Conservation (phyloP, 2,329 filamentous ascomycete genomes). For the Rugonectria rugulosa region DNA sequence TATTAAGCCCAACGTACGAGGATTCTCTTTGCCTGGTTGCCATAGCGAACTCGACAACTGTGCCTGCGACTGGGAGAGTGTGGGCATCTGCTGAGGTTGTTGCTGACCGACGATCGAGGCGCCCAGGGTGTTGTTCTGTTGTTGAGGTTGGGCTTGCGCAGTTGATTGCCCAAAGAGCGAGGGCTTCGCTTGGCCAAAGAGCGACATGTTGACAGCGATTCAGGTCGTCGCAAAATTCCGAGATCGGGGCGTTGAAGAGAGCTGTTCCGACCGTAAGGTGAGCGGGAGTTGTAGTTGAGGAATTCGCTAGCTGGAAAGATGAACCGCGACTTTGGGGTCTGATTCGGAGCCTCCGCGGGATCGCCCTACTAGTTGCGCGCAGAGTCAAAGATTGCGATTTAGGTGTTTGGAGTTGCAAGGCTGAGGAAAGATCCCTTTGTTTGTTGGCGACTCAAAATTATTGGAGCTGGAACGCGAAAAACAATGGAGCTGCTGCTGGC, state of each 20-base stretch:
- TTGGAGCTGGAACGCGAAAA: constrained; percentile 42
- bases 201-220: constrained; percentile 41
- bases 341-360: no score
- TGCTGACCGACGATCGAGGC: constrained; percentile 45
- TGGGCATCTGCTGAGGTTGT: constrained; percentile 52
- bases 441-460: constrained; percentile 39
- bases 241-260: constrained; percentile 17
- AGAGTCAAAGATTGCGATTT: background rate
- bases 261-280: constrained; percentile 23
- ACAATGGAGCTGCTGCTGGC: constrained; percentile 21
- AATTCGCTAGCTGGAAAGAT: background rate
- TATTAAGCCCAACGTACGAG: constrained; percentile 48
- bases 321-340: background rate
- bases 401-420: constrained; percentile 20
- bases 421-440: constrained; percentile 29
- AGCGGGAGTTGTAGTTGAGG: constrained; percentile 16
- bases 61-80: constrained; percentile 54
- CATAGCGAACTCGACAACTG: constrained; percentile 60
- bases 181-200: constrained; percentile 54
- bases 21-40: constrained; percentile 60
- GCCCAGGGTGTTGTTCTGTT: constrained; percentile 44
- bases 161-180: constrained; percentile 53
- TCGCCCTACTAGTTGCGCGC: background rate
- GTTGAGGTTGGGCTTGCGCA: constrained; percentile 47
- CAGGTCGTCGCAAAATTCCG: constrained; percentile 19